Evolutionary conservation across 495 filamentous ascomycete genomes (phyloP).

Genomic region (Aspergillus hancockii): DNA sequence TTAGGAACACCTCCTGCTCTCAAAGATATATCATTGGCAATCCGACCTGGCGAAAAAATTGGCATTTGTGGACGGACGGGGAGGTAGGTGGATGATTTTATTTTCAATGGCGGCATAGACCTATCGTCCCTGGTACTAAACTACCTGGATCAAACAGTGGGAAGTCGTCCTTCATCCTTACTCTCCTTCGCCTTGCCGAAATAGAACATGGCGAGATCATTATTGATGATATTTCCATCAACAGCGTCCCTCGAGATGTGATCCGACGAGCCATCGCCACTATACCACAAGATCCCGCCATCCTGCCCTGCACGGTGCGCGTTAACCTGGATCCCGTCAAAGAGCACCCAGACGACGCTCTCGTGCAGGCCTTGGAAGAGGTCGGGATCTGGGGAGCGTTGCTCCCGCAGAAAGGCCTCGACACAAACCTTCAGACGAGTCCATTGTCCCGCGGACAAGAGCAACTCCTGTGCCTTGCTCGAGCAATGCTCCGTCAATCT

Average conservation of each 20-base stretch:
- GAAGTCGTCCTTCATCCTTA: background rate
- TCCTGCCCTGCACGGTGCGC: background rate
- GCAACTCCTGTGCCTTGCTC: background rate
- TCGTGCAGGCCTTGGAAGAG: background rate
- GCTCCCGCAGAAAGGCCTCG: background rate
- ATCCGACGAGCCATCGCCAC: background rate
- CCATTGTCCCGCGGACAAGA: background rate
- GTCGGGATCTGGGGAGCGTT: background rate
- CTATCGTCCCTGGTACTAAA: background rate
- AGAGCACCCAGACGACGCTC: background rate
- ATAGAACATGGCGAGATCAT: background rate
- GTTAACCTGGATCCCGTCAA: background rate
- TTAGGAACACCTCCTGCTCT: background rate
- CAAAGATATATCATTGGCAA: background rate
- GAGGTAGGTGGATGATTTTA: conserved; percentile 23
- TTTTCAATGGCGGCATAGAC: background rate
- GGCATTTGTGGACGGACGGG: conserved; percentile 50
- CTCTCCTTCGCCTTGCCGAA: background rate
- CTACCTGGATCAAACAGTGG: conserved; percentile 23
- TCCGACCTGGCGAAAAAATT: conserved; percentile 38
- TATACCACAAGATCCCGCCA: background rate
- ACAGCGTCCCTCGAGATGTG: background rate
- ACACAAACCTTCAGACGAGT: background rate
- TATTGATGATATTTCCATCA: background rate
- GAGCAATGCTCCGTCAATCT: background rate